Base-by-base conservation (phyloP, 1,284 basidiomycete species). In the Cystobasidium sp. region DNA sequence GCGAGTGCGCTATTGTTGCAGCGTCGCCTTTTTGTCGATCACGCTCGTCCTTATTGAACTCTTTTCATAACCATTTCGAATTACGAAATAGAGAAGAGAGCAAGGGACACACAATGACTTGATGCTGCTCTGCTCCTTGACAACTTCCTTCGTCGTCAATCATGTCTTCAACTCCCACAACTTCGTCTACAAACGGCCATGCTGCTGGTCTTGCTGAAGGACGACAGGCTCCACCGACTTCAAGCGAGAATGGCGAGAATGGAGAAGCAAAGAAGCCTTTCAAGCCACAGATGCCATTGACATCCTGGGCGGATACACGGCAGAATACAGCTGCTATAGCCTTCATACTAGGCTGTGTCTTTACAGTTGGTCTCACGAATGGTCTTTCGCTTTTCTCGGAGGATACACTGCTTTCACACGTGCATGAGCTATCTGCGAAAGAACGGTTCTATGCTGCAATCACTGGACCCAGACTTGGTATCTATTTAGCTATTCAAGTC, bases 401-500 rank as follows among this genome's bases (percentile, higher is more conserved):
- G 39, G 39, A 7, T 1, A n/a, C 39, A 8, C 39, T n/a, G 1
- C 5, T 59, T 5, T 18, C 43, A 44, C 20, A 24, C n/a, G 20
- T 16, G n/a, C 20, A 64, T 49, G 49, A 37, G 5, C n/a, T 24
- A 7, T 43, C 39, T 2, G 31, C 51, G 18, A 55, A 22, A 20
- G 67, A 68, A 39, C 63, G 71, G 0, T 65, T 72, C 74, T 49
- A 43, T n/a, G 53, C 55, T 6, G 67, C 75, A 16, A 7, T 75
- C 9, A 59, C 87, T 0, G 90, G 88, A 22, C 88, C 88, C 64
- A 91, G 91, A 81, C 85, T 96, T 1, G 92, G 91, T 0, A 88
- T 92, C 81, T 97, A 94, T 82, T 77, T 91, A 51, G 88, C 89
- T 37, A 86, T 89, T 0, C 93, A 92, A 90, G 86, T 91, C 0